Conservation (phyloP, 2,329 filamentous ascomycete genomes). For the Emmonsiellopsis sp. region DNA sequence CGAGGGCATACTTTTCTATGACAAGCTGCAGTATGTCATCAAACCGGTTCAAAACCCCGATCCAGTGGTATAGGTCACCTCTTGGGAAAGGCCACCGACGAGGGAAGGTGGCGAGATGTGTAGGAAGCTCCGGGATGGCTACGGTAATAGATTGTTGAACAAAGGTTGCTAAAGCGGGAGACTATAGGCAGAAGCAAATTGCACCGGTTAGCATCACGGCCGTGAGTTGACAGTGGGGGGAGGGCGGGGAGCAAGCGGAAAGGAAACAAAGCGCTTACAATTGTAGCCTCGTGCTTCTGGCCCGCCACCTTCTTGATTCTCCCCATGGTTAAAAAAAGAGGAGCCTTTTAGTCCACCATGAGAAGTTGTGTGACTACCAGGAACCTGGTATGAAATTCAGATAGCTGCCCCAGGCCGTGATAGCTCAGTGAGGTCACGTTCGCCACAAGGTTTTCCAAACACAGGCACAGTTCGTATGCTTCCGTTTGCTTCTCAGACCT, state of each 20-base stretch:
- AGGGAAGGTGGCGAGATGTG: conserved; percentile 69
- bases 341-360: conserved; percentile 29
- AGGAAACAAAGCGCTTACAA: conserved; percentile 28
- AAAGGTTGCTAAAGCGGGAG: conserved; percentile 76
- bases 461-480: not conserved
- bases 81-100: conserved; percentile 89
- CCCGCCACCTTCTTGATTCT: conserved; percentile 45
- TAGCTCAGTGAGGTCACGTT: not conserved
- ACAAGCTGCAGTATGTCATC: conserved; percentile 79
- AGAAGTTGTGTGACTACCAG: conserved; percentile 17
- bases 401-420: not conserved
- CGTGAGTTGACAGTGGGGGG: not conserved
- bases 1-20: conserved; percentile 68
- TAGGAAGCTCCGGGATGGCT: conserved; percentile 66
- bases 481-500: not conserved
- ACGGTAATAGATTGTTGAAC: conserved; percentile 59
- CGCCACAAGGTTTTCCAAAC: not conserved
- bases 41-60: conserved; percentile 84
- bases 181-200: conserved; percentile 42
- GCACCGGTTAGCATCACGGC: not conserved
- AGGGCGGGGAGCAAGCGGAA: not conserved
- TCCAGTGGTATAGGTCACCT: conserved; percentile 97
- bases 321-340: conserved; percentile 32
- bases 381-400: not conserved
- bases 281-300: conserved; percentile 42